Evolutionary conservation across 2,329 filamentous ascomycete genomes (phyloP), one percentile per base, ranked within the genome.

Genomic region (Calonectria pauciramosa): DNA sequence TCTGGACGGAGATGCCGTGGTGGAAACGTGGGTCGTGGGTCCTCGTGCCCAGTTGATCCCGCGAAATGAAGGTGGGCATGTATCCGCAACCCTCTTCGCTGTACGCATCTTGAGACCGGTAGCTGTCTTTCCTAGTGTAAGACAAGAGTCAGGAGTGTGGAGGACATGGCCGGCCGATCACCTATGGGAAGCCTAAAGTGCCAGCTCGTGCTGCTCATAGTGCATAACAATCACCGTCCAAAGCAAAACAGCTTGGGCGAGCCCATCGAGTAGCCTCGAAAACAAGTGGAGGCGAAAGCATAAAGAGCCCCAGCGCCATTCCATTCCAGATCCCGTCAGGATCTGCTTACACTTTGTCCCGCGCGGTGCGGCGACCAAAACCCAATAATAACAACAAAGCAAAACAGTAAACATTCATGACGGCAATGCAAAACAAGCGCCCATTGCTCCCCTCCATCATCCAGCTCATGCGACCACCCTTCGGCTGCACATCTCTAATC

Each of bases 71-170:
- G 54, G 49, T 34, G 36, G 66, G 54, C 36, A 63, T 68, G 56
- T 71, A 71, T 56, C 66, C 59, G 28, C 44, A 34, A 56, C 56
- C 54, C 54, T 52, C 18, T 36, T 32, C 28, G 28, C 36, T 38
- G 51, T 60, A 20, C n/a, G 30, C 52, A 44, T 66, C 70, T 71
- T 47, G 26, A 67, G 44, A 68, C 20, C 38, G 23, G 30, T 49
- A 73, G 71, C 38, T 51, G n/a, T 68, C 30, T 16, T 64, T 68
- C 30, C 16, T 66, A 72, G 71, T 51, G 59, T 47, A 38, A 69
- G 66, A 72, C 60, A 75, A 80, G 72, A 80, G 79, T 78, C 75
- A 78, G 75, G 64, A 54, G 36, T 70, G 60, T 66, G 59, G 36
- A 71, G 72, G 47, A 54, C 65, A 30, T 28, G 51, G 63, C 26